Evolutionary conservation across 192 early-diverging fungal species (phyloP).

Genomic region (Coemansia javaensis): DNA sequence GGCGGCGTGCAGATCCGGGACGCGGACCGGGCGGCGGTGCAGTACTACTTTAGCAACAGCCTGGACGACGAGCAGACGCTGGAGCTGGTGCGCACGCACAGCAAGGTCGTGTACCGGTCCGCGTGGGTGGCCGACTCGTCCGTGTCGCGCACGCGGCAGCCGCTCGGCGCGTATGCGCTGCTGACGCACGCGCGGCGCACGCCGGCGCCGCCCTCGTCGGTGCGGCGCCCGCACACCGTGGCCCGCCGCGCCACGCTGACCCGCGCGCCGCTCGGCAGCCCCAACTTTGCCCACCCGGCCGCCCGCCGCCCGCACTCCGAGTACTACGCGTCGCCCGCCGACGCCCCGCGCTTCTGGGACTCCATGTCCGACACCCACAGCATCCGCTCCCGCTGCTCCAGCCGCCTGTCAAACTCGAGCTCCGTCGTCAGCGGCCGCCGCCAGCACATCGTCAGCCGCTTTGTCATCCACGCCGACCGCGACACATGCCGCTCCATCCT

Average conservation of each 20-base stretch:
- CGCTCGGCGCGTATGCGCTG: conserved; percentile 32
- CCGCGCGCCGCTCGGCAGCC: too few relatives aligned
- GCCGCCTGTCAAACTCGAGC: conserved; percentile 37
- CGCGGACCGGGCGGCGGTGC: conserved; percentile 7
- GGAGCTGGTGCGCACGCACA: conserved; percentile 15
- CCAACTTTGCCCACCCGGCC: too few relatives aligned
- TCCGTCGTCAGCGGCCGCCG: conserved; percentile 23
- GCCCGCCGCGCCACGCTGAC: background rate
- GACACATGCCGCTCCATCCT: conserved; percentile 20
- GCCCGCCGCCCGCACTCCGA: too few relatives aligned
- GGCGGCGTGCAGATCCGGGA: conserved; percentile 43
- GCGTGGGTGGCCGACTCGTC: conserved; percentile 44
- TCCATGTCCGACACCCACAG: conserved; percentile 27
- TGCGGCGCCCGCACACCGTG: too few relatives aligned
- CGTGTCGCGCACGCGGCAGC: conserved; percentile 28
- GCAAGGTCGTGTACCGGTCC: conserved; percentile 41
- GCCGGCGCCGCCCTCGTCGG: too few relatives aligned
- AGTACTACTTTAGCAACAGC: conserved; percentile 44
- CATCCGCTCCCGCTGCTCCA: conserved; percentile 26
- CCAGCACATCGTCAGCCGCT: conserved; percentile 30
- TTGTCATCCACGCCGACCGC: conserved; percentile 29
- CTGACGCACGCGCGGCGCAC: background rate
- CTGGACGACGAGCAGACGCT: conserved; percentile 17
- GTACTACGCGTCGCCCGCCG: background rate
- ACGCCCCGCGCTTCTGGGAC: conserved; percentile 6